Base-by-base conservation (phyloP, 2,329 filamentous ascomycete genomes). In the Hypoxylon sp. region DNA sequence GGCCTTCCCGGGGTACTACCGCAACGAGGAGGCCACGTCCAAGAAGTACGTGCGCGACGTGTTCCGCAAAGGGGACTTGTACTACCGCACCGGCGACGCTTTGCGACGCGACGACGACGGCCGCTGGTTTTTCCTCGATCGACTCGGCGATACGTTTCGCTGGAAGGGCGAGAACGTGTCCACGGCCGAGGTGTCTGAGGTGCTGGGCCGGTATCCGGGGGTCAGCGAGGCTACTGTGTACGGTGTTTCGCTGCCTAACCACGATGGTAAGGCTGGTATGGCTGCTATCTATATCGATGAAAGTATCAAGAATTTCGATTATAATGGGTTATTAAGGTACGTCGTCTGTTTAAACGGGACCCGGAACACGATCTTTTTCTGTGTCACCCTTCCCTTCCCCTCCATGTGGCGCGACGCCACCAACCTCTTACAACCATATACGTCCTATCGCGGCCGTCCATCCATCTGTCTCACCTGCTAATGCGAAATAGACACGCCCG, bases 121-220 rank as follows among this genome's bases (percentile, higher is more conserved):
- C 0, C 74, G 84, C 7, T 86, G 84, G 81, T 89, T 79, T 70
- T 91, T 90, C 68, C 69, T 86, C 26, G 88, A 91, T 61, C 75
- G 72, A 3, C 76, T 90, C 1, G 87, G 87, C 1, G 88, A 91
- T 67, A 90, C 88, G 0, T 91, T 86, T 70, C 78, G 88, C 21
- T 90, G 87, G 87, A 90, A 89, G 68, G 81, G 81, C 42, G 84
- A 87, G 69, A 87, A 88, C 59, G 83, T 87, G 29, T 83, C 80
- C 7, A 87, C 84, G 29, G 74, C 84, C 7, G 87, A 90, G 69
- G 87, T 90, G 1, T 77, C 83, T 2, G 82, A 87, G 61, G 77
- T 83, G 0, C 69, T 90, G 1, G 84, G 84, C 4, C 71, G 73
- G 19, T 83, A 79, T 61, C 78, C 82, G 0, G 80, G 80, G 1